Base-by-base conservation (phyloP, 257 asterid genomes). In the Jaltomata sinuosa region DNA sequence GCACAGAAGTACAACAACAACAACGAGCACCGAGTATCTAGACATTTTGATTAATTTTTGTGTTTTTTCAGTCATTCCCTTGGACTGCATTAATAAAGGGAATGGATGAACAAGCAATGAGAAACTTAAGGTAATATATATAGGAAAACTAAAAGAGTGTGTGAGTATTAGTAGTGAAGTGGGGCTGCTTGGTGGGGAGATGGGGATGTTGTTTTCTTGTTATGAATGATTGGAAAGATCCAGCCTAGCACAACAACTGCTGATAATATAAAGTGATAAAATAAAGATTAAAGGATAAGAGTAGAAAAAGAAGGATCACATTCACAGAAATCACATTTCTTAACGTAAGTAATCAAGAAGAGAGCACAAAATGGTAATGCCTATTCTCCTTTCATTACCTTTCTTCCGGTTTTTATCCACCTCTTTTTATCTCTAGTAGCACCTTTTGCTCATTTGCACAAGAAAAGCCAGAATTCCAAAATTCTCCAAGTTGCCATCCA, bases 1-100 rank as follows among this genome's bases (percentile, higher is more conserved):
- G 7, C 57, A 79, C 22, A 89, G 65, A 57, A 93, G 27, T 49
- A 89, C 10, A 11, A 59, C 47, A 34, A 65, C 59, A 0, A 57
- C 0, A 11, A 85, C 85, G 7, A 85, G 1, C 3, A 80, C 45
- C 42, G 80, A 2, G n/a, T 74, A 42, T 42, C n/a, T n/a, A 29
- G 52, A 64, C 31, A 85, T 68, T 34, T 38, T 72, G 7, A 8
- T 38, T 6, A 22, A 1, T 25, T 2, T 67, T 32, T 80, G 84
- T 85, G 32, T 84, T 15, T 81, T 69, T 72, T 31, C 29, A 9
- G 16, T 34, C 16, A 50, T 64, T 22, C 49, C 11, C 61, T 40
- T 14, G 21, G 47, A 36, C n/a, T 47, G 52, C 14, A 62, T 62
- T 62, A 52, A 55, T 29, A 86, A 25, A 6, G 40, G 76, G 53